These are phyloP conservation scores for Vanilla planifolia DNA, from an alignment of 106 monocot genomes.

Conservation along the genomic window DNA sequence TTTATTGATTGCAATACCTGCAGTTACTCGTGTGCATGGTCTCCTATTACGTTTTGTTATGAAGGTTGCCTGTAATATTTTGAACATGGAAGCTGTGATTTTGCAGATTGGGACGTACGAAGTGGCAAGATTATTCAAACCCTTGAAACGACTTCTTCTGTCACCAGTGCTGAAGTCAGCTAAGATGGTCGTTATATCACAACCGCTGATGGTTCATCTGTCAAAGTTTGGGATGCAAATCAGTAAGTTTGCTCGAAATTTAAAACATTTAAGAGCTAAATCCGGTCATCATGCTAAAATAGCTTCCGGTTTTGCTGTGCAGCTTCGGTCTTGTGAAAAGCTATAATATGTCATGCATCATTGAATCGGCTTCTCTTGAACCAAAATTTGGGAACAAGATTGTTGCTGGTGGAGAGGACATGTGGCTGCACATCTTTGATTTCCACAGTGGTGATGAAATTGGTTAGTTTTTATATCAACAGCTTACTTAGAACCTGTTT, in stretches of 20 bases:
- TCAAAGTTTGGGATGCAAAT: conserved; percentile 99
- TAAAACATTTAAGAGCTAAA: neutral
- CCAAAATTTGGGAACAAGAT: conserved; percentile 75
- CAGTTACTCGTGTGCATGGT: too few species aligned
- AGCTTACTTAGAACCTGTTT: too few species aligned
- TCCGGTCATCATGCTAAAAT: neutral
- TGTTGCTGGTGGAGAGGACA: conserved; percentile 92
- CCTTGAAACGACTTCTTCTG: conserved; percentile 83
- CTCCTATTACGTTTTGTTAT: too few species aligned
- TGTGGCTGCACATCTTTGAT: conserved; percentile 98
- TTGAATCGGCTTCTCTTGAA: conserved; percentile 94
- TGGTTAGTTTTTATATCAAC: conserved; percentile 34
- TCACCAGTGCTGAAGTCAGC: conserved; percentile 96
- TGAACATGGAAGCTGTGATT: too few species aligned
- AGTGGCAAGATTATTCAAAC: conserved; percentile 81
- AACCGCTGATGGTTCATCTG: conserved; percentile 93
- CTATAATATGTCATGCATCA: conserved; percentile 80
- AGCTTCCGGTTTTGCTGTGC: conserved; percentile 4
- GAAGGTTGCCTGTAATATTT: too few species aligned
- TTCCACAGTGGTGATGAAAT: conserved; percentile 86
- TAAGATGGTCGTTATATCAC: conserved; percentile 93
- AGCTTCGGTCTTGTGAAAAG: conserved; percentile 92
- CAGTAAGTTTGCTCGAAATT: conserved; percentile 62
- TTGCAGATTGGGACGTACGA: conserved; percentile 89
- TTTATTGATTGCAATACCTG: too few species aligned